Conservation (phyloP, 257 asterid species). For the Solanum chmielewskii region DNA sequence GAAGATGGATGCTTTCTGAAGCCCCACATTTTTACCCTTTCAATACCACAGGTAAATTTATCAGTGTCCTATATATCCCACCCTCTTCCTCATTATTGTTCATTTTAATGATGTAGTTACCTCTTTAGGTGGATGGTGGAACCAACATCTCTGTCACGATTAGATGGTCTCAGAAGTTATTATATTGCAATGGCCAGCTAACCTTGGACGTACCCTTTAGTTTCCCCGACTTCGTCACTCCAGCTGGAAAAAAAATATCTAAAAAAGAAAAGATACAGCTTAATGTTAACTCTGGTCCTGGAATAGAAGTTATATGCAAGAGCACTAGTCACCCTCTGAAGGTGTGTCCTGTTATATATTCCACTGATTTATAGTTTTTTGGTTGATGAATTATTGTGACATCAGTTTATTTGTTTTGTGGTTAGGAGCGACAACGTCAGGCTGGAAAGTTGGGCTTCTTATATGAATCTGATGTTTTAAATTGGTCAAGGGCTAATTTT, state of each 20-base stretch:
- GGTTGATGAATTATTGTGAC: neutral
- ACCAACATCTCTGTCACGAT: constrained; percentile 56
- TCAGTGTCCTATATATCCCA: neutral
- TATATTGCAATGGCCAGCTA: constrained; percentile 44
- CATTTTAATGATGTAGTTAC: neutral
- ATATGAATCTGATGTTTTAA: constrained; percentile 67
- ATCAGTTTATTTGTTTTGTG: neutral
- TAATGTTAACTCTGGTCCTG: constrained; percentile 60
- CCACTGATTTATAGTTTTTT: neutral
- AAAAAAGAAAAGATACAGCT: constrained; percentile 75
- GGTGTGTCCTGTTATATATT: constrained; percentile 33
- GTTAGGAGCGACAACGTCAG: constrained; percentile 59
- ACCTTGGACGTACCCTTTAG: constrained; percentile 69
- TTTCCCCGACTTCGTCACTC: constrained; percentile 80
- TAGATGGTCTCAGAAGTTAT: constrained; percentile 87
- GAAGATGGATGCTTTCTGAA: constrained; percentile 64
- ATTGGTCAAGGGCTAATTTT: constrained; percentile 74
- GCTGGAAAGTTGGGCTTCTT: constrained; percentile 63
- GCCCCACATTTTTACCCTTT: constrained; percentile 58
- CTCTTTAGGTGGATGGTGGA: constrained; percentile 79
- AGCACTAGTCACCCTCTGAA: constrained; percentile 73
- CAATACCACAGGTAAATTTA: constrained; percentile 56
- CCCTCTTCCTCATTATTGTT: neutral
- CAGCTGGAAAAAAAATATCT: constrained; percentile 76
- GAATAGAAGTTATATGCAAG: constrained; percentile 52